These are phyloP conservation scores for Aspergillus sergii DNA, from an alignment of 2,329 filamentous ascomycete species.

Conservation along the genomic window DNA sequence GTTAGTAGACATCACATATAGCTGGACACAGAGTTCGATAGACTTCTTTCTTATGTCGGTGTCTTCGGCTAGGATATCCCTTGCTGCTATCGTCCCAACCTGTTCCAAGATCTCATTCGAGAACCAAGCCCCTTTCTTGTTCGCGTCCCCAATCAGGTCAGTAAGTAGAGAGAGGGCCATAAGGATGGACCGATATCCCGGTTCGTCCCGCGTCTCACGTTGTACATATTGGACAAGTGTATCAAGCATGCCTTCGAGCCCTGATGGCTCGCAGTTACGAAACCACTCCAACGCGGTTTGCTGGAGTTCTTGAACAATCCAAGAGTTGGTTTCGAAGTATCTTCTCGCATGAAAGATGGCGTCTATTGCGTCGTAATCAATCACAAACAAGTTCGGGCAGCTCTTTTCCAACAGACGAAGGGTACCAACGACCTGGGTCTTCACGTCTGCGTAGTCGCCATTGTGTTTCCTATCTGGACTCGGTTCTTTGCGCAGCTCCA, in stretches of 20 bases:
- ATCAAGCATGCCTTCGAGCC: not conserved
- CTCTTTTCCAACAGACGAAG: not conserved
- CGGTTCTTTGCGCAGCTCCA: not conserved
- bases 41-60: conserved; percentile 43
- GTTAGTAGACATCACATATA: conserved; percentile 29
- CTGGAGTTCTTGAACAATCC: conserved; percentile 40
- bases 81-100: conserved; percentile 37
- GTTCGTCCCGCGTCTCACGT: not conserved
- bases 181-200: conserved; percentile 6
- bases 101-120: conserved; percentile 24
- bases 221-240: not conserved
- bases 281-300: conserved; percentile 17
- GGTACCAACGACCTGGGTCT: not conserved
- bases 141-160: conserved; percentile 30
- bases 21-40: conserved; percentile 36
- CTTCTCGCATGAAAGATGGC: conserved; percentile 28
- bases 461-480: too few relatives aligned
- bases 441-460: not conserved
- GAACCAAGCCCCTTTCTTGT: conserved; percentile 21
- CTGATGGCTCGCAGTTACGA: not conserved
- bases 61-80: conserved; percentile 35
- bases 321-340: conserved; percentile 26
- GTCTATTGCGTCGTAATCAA: not conserved
- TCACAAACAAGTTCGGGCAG: not conserved
- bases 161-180: conserved; percentile 38